Evolutionary conservation across 768 basidiomycete genomes (phyloP), one percentile per base, ranked within the genome.

Genomic region (Amanita pallidorosea): DNA sequence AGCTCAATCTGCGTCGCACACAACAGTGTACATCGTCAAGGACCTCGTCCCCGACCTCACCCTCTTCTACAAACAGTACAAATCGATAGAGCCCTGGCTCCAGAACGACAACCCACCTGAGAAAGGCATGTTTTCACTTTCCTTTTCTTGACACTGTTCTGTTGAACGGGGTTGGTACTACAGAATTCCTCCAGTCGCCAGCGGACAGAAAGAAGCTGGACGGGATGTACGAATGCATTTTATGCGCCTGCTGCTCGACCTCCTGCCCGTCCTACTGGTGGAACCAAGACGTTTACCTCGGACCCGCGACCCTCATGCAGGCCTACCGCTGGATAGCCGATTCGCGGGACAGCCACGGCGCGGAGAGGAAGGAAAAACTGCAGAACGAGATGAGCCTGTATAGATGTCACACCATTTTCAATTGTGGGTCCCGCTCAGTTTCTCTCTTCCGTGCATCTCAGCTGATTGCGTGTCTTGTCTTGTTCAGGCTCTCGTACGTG

Each of bases 261-360:
- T 88, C 88, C 40, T 99, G 95, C 77, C 95, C 95, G 4, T 88
- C 85, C 27, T 96, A 98, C 70, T 97, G 95, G 95, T 98, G 95
- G 95, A 98, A 97, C 71, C 91, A 93, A 69, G 93, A 97, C 63
- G 88, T 92, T 67, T 99, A 99, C 68, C 85, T 99, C 36, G 94
- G 95, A 33, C 95, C 95, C 5, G 95, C 95, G 1, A 93, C 93
- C 0, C 71, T 97, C 60, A 92, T 97, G 91, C 88, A 92, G 60
- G 91, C 92, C 0, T 96, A 97, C 69, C 75, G 94, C 57, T 98
- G 95, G 95, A 95, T 99, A 63, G 93, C 94, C 0, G 95, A 98
- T 64, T 95, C 91, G 43, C 75, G 95, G 58, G 95, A 98, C 64
- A 65, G 81, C 18, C 76, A 88, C 62, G 77, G 76, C 9, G 77